Evolutionary conservation across 768 basidiomycete genomes (phyloP), one percentile per base, ranked within the genome.

Genomic region (Leccinum sublutescens): DNA sequence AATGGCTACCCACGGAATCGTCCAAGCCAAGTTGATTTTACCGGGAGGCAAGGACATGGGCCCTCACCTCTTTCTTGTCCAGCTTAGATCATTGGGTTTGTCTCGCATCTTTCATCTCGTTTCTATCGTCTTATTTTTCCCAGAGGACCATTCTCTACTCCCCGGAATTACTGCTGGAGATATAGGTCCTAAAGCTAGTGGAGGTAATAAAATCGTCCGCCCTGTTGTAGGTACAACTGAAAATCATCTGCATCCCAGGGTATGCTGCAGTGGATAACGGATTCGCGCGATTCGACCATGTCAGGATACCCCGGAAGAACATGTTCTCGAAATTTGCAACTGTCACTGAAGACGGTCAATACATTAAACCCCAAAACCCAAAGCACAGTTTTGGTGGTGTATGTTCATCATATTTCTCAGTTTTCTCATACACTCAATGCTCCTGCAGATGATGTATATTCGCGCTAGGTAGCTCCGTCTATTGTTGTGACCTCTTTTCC

Each of bases 321-420:
- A 91, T 93, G 88, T 81, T 92, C 5, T 87, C 85, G 47, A 85
- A 83, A 55, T 91, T 90, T 61, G 86, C 89, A 1, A 79, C 79
- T 50, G 85, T 92, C 45, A 86, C 87, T 0, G 75, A 83, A 31
- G 84, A 83, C 0, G 87, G 88, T 3, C 70, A 73, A 59, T 93
- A 92, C 64, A 64, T 85, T 25, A 77, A 80, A 61, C 88, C 89
- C 17, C 84, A 83, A 33, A 89, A 91, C 65, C 79, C 85, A 1
- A 92, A 90, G 68, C 73, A 91, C 25, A 87, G 86, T 62, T 91
- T 89, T 61, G 86, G 86, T 54, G 88, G 89, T 2, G 88, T 89
- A 67, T 66, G 84, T 80, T 11, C 33, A 11, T 17, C 19, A 10
- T 19, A 5, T 21, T 40, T 23, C 57, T 51, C 6, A 23, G 34